Base-by-base conservation (phyloP, 75 land plant genomes). In the Picea sitchensis region DNA sequence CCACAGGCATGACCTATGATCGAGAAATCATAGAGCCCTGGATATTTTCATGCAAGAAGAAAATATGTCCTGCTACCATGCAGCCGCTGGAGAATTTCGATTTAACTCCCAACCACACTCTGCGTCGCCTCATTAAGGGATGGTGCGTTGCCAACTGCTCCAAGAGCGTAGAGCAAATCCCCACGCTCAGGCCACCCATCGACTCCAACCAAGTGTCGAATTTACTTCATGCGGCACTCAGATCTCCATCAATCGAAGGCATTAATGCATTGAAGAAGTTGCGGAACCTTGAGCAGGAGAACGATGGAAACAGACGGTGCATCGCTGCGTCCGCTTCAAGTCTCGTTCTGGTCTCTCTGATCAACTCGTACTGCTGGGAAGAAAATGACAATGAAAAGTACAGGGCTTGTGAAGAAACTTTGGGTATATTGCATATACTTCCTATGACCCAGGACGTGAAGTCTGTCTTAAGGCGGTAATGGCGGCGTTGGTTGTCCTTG, bases 11-110 rank as follows among this genome's bases (percentile, higher is more conserved):
- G 14, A 65, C 69, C 36, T 36, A 77, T 75, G 76, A 84, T 6
- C 44, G 84, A 9, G 61, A 79, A 51, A 89, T 82, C 83, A 91
- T 91, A 38, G 87, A 89, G 79, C 63, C 78, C 4, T 91, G 93
- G 93, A 61, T 91, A 3, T 67, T 30, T 20, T 61, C 65, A 3
- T 59, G 71, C 32, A 83, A 81, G 76, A 82, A 91, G 54, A 36
- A 62, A 5, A 83, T 88, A 1, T 91, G 93, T 62, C 93, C 93
- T 1, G 83, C 81, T 11, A 91, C 93, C 21, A 89, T 81, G 85
- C 89, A 87, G 79, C 13, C 51, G 12, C 61, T 87, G 30, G 15
- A 65, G 38, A 81, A 30, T 59, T 67, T 79, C 72, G 82, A 88
- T 3, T 76, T 88, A 21, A 88, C 80, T 6, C 90, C 90, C 41